phyloP scores from a whole-genome alignment of 768 basidiomycete species.

The Pisolithus marmoratus region DNA sequence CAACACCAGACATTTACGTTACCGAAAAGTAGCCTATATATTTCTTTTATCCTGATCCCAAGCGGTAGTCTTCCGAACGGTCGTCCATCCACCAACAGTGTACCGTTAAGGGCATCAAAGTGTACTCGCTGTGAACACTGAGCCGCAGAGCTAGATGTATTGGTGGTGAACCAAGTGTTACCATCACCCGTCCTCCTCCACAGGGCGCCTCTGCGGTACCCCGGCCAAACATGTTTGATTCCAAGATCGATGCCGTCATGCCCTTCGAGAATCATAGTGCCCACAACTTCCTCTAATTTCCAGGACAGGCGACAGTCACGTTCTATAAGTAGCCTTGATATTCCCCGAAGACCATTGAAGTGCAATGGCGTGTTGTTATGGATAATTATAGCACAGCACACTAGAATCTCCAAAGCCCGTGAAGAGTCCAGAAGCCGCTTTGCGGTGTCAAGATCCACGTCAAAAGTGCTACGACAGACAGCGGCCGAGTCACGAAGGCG shows the following conservation, averaged over 20 bases:
- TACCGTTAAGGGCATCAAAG: constrained; percentile 19
- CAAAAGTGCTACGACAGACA: constrained; percentile 3
- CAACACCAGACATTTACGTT: constrained; percentile 6
- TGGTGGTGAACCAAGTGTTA: neutral
- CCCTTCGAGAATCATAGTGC: neutral
- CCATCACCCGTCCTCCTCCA: too few species aligned
- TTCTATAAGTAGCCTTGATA: neutral
- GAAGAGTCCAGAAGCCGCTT: neutral
- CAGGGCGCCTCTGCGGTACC: neutral
- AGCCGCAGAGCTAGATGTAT: constrained; percentile 4
- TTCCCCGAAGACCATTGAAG: neutral
- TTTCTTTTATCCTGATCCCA: constrained; percentile 11
- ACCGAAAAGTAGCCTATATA: constrained; percentile 17
- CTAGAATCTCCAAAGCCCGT: neutral
- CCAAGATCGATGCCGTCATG: neutral
- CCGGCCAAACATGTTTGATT: neutral
- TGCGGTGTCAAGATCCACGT: neutral
- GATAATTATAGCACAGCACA: neutral
- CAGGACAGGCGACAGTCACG: neutral
- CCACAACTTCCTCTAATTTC: neutral
- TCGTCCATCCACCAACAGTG: constrained; percentile 23
- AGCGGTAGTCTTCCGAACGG: constrained; percentile 19
- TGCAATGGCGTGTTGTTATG: neutral
- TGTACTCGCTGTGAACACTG: constrained; percentile 19
- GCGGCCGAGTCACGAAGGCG: constrained; percentile 3